phyloP scores from a whole-genome alignment of 2,329 filamentous ascomycete species.

The Dryadomyces quercivorus region DNA sequence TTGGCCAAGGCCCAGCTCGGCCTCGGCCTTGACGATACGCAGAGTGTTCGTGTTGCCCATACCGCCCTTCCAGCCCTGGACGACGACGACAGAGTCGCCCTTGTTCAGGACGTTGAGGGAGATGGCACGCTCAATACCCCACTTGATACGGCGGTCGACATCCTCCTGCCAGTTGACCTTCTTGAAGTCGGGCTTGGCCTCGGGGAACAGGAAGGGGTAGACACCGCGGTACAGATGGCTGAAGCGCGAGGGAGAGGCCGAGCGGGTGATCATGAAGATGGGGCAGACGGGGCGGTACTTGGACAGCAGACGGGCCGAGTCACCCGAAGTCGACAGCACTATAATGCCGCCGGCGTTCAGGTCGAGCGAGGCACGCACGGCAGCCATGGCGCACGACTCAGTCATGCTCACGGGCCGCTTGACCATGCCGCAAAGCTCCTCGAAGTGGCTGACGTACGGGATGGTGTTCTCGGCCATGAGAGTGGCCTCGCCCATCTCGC shows the following conservation, averaged over 20 bases:
- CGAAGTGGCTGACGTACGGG: slow-evolving; percentile 91
- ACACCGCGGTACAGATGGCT: slow-evolving; percentile 94
- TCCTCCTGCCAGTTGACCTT: slow-evolving; percentile 97
- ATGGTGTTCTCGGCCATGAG: slow-evolving; percentile 95
- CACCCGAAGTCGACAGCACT: slow-evolving; percentile 89
- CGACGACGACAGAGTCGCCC: slow-evolving; percentile 67
- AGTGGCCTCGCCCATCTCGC: slow-evolving; percentile 97
- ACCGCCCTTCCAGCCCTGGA: slow-evolving; percentile 84
- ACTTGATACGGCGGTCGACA: slow-evolving; percentile 94
- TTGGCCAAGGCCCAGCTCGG: slow-evolving; percentile 38
- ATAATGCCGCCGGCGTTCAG: slow-evolving; percentile 94
- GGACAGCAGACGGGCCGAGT: slow-evolving; percentile 86
- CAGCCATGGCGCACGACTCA: slow-evolving; percentile 94
- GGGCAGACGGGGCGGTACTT: slow-evolving; percentile 99
- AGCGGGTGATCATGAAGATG: slow-evolving; percentile 98
- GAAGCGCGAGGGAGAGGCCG: slow-evolving; percentile 71
- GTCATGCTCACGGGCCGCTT: slow-evolving; percentile 75
- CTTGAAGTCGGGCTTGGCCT: slow-evolving; percentile 89
- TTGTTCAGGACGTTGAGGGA: slow-evolving; percentile 63
- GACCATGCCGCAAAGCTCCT: slow-evolving; percentile 79
- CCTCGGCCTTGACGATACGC: slow-evolving; percentile 50
- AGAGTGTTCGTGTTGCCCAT: slow-evolving; percentile 86
- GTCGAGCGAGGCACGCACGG: slow-evolving; percentile 89
- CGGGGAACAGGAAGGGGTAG: slow-evolving; percentile 91
- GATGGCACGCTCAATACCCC: slow-evolving; percentile 81